Evolutionary conservation across 441 rosid genomes (phyloP), one percentile per base, ranked within the genome.

Genomic region (Populus trichocarpa): DNA sequence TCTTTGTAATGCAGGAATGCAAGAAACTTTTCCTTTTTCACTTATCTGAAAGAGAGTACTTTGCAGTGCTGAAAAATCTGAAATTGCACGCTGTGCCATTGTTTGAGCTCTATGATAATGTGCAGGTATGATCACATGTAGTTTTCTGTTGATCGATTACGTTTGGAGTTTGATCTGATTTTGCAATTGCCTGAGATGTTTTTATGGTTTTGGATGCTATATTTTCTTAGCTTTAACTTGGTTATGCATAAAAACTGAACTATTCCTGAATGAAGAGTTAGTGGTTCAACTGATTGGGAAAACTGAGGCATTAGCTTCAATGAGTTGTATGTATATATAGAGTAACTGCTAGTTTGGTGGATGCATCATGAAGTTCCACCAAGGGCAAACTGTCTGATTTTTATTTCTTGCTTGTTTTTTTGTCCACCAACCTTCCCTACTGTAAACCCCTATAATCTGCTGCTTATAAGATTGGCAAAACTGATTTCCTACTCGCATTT

Each of bases 61-160:
- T 94, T 87, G 98, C 98, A 1, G 98, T 96, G 81, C 99, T 97
- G 36, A 94, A 94, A 82, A 96, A 96, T 83, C 84, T 94, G 90
- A 93, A 96, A 75, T 96, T 96, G 85, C 96, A 93, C 83, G 98
- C 98, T n/a, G 99, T 96, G 64, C 98, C 99, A 4, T 86, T 96
- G 87, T 94, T 94, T 82, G 99, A 94, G 83, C 99, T 96, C 79
- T 94, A 94, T 72, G 98, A 96, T 84, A 94, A 96, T 74, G 99
- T 94, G 85, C 98, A 96, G 97, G 99, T 94, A 85, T 57, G 72
- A 22, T 23, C 42, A 32, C n/a, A 16, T 69, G 9, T 20, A 16
- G 32, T 36, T 69, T 23, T 13, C 14, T 12, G 14, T n/a, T 18
- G 42, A 40, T 35, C 32, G 25, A 38, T 35, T 20, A 35, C 10